These are phyloP conservation scores for Fusarium incarnatum DNA, from an alignment of 2,329 filamentous ascomycete species.

Conservation along the genomic window DNA sequence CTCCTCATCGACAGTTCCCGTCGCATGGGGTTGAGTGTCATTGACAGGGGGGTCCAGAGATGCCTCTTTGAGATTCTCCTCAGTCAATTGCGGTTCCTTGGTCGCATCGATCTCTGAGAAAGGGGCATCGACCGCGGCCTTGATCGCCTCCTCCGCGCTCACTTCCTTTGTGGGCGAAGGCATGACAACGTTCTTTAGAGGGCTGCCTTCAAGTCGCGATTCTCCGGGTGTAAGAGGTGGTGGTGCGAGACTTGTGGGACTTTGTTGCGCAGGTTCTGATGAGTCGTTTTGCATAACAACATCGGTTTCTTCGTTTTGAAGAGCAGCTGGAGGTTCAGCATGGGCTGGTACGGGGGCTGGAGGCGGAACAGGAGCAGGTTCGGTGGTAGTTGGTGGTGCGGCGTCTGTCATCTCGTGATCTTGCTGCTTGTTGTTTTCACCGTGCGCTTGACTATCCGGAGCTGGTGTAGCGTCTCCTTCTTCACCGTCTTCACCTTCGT, in stretches of 20 bases:
- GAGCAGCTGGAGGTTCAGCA: not conserved
- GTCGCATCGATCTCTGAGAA: not conserved
- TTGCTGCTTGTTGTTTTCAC: conserved; percentile 49
- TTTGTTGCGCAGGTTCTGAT: conserved; percentile 43
- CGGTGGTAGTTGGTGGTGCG: conserved; percentile 41
- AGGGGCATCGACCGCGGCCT: conserved; percentile 10
- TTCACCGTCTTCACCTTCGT: conserved; percentile 61
- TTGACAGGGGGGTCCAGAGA: conserved; percentile 8
- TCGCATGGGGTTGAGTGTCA: conserved; percentile 5
- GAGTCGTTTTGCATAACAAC: conserved; percentile 44
- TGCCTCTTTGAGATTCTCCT: conserved; percentile 16
- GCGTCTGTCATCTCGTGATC: conserved; percentile 55
- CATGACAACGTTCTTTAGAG: conserved; percentile 64
- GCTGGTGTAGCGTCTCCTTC: conserved; percentile 56
- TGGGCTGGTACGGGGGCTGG: conserved; percentile 9
- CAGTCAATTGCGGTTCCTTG: conserved; percentile 6
- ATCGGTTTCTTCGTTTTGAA: conserved; percentile 41
- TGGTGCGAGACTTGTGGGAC: conserved; percentile 48
- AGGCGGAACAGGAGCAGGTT: conserved; percentile 30
- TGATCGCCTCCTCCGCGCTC: conserved; percentile 20
- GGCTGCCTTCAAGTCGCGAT: conserved; percentile 61
- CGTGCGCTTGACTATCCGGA: conserved; percentile 47
- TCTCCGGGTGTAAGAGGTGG: conserved; percentile 48
- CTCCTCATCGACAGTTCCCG: conserved; percentile 21
- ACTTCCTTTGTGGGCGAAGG: conserved; percentile 58